Percentiles rank a stretch among this genome's conserved stretches.
Evolutionary conservation across 805 yeast species (phyloP).

Genomic region (Wickerhamomyces hampshirensis): DNA sequence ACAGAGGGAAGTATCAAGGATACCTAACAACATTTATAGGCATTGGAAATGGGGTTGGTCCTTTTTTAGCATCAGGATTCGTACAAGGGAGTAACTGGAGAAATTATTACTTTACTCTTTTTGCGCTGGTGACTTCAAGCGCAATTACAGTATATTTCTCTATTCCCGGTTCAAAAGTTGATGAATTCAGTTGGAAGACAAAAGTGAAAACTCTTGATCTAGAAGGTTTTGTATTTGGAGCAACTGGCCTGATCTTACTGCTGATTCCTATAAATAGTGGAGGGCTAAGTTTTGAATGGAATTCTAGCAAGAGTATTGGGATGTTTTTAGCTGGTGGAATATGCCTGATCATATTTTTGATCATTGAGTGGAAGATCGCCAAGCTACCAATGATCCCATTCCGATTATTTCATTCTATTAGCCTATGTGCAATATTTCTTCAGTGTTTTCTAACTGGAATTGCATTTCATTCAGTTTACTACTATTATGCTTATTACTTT

Average conservation of each 20-base stretch:
- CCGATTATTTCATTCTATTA: slow-evolving; percentile 32
- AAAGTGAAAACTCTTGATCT: not conserved
- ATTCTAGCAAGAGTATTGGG: slow-evolving; percentile 31
- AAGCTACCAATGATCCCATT: slow-evolving; percentile 53
- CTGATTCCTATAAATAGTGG: slow-evolving; percentile 56
- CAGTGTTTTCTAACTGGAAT: slow-evolving; percentile 46
- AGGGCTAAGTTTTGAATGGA: slow-evolving; percentile 49
- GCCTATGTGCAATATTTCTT: slow-evolving; percentile 23
- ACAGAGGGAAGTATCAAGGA: slow-evolving; percentile 53
- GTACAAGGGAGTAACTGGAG: slow-evolving; percentile 14
- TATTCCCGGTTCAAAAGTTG: not conserved
- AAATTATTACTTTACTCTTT: not conserved
- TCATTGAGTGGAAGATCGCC: slow-evolving; percentile 45
- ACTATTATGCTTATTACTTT: slow-evolving; percentile 42
- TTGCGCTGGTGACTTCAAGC: not conserved
- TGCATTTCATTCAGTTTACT: slow-evolving; percentile 40
- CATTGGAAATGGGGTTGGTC: slow-evolving; percentile 40
- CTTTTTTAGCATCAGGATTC: slow-evolving; percentile 36
- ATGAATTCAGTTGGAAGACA: not conserved
- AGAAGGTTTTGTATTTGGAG: slow-evolving; percentile 15
- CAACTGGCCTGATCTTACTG: slow-evolving; percentile 41
- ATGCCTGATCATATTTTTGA: slow-evolving; percentile 34
- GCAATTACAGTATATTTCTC: not conserved
- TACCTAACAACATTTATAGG: slow-evolving; percentile 47
- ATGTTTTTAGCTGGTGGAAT: slow-evolving; percentile 34